These are phyloP conservation scores for Phtheirospermum japonicum DNA, from an alignment of 257 asterid genomes.

Conservation along the genomic window DNA sequence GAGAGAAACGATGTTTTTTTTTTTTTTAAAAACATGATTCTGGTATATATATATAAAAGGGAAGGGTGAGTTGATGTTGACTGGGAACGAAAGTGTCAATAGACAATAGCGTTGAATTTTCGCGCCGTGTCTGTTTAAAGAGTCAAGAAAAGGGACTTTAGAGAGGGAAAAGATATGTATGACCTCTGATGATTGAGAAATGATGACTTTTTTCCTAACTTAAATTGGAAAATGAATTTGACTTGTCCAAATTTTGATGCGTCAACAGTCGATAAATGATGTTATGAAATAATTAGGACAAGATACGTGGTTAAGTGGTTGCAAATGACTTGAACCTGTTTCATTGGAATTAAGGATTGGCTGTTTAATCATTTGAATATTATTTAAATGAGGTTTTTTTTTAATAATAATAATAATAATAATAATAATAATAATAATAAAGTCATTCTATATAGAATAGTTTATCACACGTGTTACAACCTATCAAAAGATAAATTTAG, in stretches of 20 bases:
- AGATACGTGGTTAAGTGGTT: not conserved
- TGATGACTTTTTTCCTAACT: constrained; percentile 5
- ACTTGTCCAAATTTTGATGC: constrained; percentile 9
- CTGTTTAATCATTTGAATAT: too few species aligned
- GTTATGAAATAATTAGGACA: not conserved
- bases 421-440: too few species aligned
- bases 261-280: not conserved
- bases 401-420: too few species aligned
- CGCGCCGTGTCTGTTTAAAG: not conserved
- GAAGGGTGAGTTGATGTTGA: not conserved
- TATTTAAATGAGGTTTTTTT: too few species aligned
- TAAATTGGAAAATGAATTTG: not conserved
- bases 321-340: not conserved
- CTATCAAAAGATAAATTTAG: too few species aligned
- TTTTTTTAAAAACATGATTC: not conserved
- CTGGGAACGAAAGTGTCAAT: not conserved
- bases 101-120: constrained; percentile 7
- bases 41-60: constrained; percentile 1
- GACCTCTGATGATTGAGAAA: constrained; percentile 17
- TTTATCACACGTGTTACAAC: too few species aligned
- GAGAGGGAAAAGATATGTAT: not conserved
- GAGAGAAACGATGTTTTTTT: not conserved
- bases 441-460: too few species aligned
- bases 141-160: too few species aligned
- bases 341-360: too few species aligned